Evolutionary conservation across 176 grass and related monocot species (phyloP).

Genomic region (Musa beccarii): DNA sequence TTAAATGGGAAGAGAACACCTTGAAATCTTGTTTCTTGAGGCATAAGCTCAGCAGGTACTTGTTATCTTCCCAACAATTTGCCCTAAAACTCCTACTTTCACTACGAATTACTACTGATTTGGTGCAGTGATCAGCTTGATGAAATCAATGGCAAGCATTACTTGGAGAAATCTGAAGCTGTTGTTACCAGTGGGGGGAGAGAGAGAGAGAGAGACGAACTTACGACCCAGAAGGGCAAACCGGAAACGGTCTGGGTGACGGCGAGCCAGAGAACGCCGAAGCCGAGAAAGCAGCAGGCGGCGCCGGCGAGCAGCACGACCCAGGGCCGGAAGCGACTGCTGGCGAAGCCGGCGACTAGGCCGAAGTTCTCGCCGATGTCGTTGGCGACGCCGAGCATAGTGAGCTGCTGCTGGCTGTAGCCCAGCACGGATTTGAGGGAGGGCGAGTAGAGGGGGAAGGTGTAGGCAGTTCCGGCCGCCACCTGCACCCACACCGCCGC

Average conservation of each 20-base stretch:
- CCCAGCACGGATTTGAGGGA: slow-evolving; percentile 8
- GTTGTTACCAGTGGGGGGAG: too few relatives aligned
- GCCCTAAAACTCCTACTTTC: too few relatives aligned
- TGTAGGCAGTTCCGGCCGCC: slow-evolving; percentile 3
- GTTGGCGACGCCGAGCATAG: slow-evolving; percentile 20
- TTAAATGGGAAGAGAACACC: too few relatives aligned
- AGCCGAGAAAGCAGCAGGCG: slow-evolving; percentile 8
- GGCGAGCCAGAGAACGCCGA: slow-evolving; percentile 5
- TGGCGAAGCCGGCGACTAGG: slow-evolving; percentile 3
- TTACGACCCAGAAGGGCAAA: neutral
- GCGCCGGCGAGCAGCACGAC: neutral
- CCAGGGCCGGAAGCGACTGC: slow-evolving; percentile 1
- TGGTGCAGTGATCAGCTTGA: too few relatives aligned
- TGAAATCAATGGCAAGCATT: too few relatives aligned
- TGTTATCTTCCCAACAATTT: too few relatives aligned
- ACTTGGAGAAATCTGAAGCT: too few relatives aligned
- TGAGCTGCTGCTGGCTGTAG: slow-evolving; percentile 14
- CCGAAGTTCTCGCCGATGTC: slow-evolving; percentile 15
- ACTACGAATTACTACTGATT: too few relatives aligned
- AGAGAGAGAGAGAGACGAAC: neutral
- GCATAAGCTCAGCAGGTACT: too few relatives aligned
- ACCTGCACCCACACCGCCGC: slow-evolving; percentile 17
- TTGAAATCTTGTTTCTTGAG: too few relatives aligned
- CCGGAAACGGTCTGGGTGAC: neutral
- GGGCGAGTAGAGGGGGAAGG: slow-evolving; percentile 4